Evolutionary conservation across 2,329 filamentous ascomycete genomes (phyloP), one percentile per base, ranked within the genome.

Genomic region (Aspergillus calidoustus): DNA sequence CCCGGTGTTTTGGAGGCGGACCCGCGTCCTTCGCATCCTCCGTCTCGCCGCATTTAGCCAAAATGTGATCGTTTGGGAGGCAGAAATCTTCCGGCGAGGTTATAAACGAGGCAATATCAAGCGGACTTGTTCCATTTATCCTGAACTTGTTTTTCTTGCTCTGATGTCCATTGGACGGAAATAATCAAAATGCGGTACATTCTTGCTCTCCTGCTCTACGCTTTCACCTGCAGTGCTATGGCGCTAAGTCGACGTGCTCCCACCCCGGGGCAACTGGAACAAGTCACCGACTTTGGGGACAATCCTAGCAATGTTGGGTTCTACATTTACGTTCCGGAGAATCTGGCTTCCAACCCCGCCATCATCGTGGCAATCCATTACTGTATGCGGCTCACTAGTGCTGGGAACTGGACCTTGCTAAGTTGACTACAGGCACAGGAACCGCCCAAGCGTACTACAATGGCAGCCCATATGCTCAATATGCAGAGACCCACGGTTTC

Each of bases 321-420:
- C 73, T 84, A 82, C 76, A 83, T 87, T 60, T 82, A 83, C 59
- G 80, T 81, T 17, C 80, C 80, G 2, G 75, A 76, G 30, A 78
- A 78, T 61, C 77, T 83, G 28, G 76, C 79, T 3, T 54, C 77
- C 1, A 79, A 72, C 6, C 84, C 85, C 0, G 80, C 82, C 2
- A 77, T 87, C 53, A 76, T 87, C 13, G 83, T 87, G 38, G 85
- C 82, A 62, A 81, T 83, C 41, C 82, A 87, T 76, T 86, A 82
- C 79, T 88, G 86, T 74, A 79, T 4, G 22, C 8, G 9, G 41
- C 9, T 30, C 46, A 7, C 9, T 23, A 9, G 19, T n/a, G 13
- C 13, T 46, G n/a, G 17, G 25, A 9, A 19, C 3, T 44, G 13
- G 3, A n/a, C 3, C 22, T n/a, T 6, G 28, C 47, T 51, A 44